These are phyloP conservation scores for Didymella sp. DNA, from an alignment of 2,329 filamentous ascomycete genomes.

Conservation along the genomic window DNA sequence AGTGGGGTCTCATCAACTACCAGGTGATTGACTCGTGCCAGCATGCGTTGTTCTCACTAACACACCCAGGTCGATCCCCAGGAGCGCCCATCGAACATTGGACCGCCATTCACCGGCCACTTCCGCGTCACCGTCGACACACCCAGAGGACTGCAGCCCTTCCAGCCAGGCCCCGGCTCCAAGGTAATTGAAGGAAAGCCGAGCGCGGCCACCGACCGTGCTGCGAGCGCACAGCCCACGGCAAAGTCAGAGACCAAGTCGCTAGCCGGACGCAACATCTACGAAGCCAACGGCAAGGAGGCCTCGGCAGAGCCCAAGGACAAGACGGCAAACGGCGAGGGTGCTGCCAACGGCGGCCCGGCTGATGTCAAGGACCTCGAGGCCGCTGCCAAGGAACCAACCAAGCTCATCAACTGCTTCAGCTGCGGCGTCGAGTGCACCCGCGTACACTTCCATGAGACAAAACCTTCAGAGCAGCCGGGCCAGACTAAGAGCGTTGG, in stretches of 20 bases:
- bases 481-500: conserved; percentile 60
- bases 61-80: conserved; percentile 86
- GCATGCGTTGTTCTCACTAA: too few relatives aligned
- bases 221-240: conserved; percentile 68
- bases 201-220: conserved; percentile 72
- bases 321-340: conserved; percentile 65
- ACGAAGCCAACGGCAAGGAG: conserved; percentile 89
- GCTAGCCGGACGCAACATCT: conserved; percentile 94
- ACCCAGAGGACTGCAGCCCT: conserved; percentile 89
- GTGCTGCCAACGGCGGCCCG: conserved; percentile 68
- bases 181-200: conserved; percentile 65
- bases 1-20: conserved; percentile 99
- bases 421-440: conserved; percentile 93
- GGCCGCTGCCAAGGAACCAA: conserved; percentile 66
- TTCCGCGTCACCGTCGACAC: conserved; percentile 97
- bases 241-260: conserved; percentile 85
- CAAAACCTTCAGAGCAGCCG: conserved; percentile 62
- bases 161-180: conserved; percentile 86
- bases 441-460: conserved; percentile 71
- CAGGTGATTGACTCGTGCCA: conserved; percentile 75
- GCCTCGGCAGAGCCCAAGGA: conserved; percentile 73
- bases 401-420: conserved; percentile 78
- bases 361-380: conserved; percentile 70
- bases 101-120: conserved; percentile 95
- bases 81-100: conserved; percentile 91